phyloP scores from a whole-genome alignment of 2,329 filamentous ascomycete genomes.

The Neospermospora avenae region DNA sequence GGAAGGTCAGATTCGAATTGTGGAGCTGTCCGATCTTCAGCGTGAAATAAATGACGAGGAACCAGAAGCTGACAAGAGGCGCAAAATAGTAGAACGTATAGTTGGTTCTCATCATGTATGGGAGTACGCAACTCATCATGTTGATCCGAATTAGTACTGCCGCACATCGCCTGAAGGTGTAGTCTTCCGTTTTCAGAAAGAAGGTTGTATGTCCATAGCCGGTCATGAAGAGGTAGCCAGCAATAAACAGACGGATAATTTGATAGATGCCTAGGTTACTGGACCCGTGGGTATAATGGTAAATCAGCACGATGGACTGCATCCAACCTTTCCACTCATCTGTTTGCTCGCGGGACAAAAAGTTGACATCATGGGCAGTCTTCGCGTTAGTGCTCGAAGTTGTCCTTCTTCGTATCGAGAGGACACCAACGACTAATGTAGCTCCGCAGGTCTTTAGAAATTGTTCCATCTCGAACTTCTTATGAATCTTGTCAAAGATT shows the following conservation, averaged over 20 bases:
- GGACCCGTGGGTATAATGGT: slow-evolving; percentile 55
- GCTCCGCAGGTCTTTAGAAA: slow-evolving; percentile 34
- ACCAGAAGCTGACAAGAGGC: slow-evolving; percentile 60
- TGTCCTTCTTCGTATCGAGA: slow-evolving; percentile 32
- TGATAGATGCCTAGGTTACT: slow-evolving; percentile 50
- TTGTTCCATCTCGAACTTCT: slow-evolving; percentile 40
- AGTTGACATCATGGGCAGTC: slow-evolving; percentile 31
- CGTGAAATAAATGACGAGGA: slow-evolving; percentile 53
- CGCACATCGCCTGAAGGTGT: slow-evolving; percentile 50
- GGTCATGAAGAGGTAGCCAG: slow-evolving; percentile 60
- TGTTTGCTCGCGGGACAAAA: slow-evolving; percentile 53
- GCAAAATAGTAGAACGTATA: slow-evolving; percentile 59
- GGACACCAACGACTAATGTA: slow-evolving; percentile 32
- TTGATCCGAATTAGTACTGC: slow-evolving; percentile 56
- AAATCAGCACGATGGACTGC: slow-evolving; percentile 54
- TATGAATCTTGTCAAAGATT: slow-evolving; percentile 49
- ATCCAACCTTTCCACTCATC: slow-evolving; percentile 68
- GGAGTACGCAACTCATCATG: slow-evolving; percentile 49
- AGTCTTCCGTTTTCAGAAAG: slow-evolving; percentile 54
- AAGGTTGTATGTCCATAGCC: slow-evolving; percentile 60
- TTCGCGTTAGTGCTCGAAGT: slow-evolving; percentile 1
- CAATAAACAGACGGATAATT: slow-evolving; percentile 50
- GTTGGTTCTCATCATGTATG: slow-evolving; percentile 53
- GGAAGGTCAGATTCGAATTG: slow-evolving; percentile 42
- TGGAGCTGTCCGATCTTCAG: slow-evolving; percentile 41